Conservation (phyloP, 176 grass and related monocot genomes). For the Bromus sterilis region DNA sequence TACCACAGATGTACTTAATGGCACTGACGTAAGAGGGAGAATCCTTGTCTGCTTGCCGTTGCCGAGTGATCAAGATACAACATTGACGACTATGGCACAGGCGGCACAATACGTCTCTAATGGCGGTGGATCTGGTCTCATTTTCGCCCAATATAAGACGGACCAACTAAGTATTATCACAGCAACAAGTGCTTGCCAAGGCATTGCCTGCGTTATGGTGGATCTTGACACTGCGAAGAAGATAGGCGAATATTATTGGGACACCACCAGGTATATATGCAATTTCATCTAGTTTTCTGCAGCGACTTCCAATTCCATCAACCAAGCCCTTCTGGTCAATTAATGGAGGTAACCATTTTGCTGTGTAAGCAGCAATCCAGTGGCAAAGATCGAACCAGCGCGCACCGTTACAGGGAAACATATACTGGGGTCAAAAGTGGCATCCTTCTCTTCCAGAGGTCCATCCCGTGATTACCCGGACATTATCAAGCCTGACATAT, state of each 20-base stretch:
- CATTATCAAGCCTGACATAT: not conserved
- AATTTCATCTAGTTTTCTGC: not conserved
- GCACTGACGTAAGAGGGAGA: not conserved
- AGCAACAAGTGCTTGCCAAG: not conserved
- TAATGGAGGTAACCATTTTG: not conserved
- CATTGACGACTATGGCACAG: not conserved
- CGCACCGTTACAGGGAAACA: not conserved
- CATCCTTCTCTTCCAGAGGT: constrained; percentile 22
- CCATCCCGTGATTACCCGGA: constrained; percentile 1
- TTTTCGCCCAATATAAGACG: not conserved
- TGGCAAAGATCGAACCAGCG: constrained; percentile 21
- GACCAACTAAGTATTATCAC: accelerated
- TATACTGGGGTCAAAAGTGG: not conserved
- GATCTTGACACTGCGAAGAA: not conserved
- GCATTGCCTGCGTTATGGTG: constrained; percentile 23
- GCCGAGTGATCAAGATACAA: no score
- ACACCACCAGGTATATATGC: not conserved
- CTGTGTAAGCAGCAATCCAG: not conserved
- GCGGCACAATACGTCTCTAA: no score
- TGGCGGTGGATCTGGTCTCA: not conserved
- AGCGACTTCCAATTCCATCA: not conserved
- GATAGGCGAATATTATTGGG: not conserved
- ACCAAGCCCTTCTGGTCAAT: not conserved
- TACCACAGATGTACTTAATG: not conserved
- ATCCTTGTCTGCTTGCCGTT: not conserved